These are phyloP conservation scores for Cucumis sativus DNA, from an alignment of 306 rosid genomes.

Conservation along the genomic window Cucumber_9930_V3 NC_026660.2:15308501-15309000, in stretches of 20 bases:
- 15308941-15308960: background rate
- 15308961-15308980: background rate
- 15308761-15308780: background rate
- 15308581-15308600: constrained; percentile 61
- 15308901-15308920: background rate
- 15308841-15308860: background rate
- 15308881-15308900: background rate
- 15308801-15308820: background rate
- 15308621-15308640: constrained; percentile 65
- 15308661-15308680: constrained; percentile 77
- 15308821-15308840: background rate
- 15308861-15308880: background rate
- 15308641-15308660: constrained; percentile 94
- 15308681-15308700: constrained; percentile 56
- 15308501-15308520: background rate
- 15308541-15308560: background rate
- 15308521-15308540: background rate
- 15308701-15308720: constrained; percentile 16
- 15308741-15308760: background rate
- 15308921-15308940: background rate
- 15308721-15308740: background rate
- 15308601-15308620: constrained; percentile 68
- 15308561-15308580: constrained; percentile 9
- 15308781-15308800: background rate
- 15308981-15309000: background rate